Conservation (phyloP, 495 filamentous ascomycete species). For the Aspergillus egyptiacus region DNA sequence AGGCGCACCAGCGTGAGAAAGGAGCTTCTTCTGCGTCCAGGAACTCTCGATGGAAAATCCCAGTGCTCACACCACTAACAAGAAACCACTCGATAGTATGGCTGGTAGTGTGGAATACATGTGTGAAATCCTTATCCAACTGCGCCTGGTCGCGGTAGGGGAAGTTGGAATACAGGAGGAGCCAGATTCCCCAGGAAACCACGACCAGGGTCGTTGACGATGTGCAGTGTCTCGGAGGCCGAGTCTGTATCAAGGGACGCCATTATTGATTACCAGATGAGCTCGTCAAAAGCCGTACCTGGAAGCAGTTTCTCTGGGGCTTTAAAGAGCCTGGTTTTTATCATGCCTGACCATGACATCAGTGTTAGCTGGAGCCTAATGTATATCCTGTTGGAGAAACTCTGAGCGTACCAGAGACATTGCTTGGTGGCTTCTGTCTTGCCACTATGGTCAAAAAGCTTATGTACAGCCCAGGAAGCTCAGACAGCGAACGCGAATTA, state of each 20-base stretch:
- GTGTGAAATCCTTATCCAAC: not conserved
- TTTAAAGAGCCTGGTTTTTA: not conserved
- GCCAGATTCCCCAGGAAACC: not conserved
- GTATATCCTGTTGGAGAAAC: too few species aligned
- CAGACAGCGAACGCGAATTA: too few species aligned
- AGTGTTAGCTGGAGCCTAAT: not conserved
- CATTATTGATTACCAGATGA: not conserved
- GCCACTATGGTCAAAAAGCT: too few species aligned
- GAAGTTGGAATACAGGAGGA: not conserved
- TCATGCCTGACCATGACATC: not conserved
- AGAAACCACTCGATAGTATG: not conserved
- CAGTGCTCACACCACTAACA: not conserved
- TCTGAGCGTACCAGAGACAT: too few species aligned
- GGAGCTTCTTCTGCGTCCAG: not conserved
- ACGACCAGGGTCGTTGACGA: not conserved
- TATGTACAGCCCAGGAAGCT: too few species aligned
- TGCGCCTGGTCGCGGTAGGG: not conserved
- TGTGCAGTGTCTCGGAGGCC: not conserved
- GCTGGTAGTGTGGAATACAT: not conserved
- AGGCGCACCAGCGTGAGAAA: not conserved
- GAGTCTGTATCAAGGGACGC: not conserved
- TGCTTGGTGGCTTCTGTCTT: too few species aligned
- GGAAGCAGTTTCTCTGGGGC: not conserved
- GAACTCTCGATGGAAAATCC: not conserved
- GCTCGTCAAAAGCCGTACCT: too few species aligned